Conservation (phyloP, 768 basidiomycete species). For the Trametes cinnabarina region DNA sequence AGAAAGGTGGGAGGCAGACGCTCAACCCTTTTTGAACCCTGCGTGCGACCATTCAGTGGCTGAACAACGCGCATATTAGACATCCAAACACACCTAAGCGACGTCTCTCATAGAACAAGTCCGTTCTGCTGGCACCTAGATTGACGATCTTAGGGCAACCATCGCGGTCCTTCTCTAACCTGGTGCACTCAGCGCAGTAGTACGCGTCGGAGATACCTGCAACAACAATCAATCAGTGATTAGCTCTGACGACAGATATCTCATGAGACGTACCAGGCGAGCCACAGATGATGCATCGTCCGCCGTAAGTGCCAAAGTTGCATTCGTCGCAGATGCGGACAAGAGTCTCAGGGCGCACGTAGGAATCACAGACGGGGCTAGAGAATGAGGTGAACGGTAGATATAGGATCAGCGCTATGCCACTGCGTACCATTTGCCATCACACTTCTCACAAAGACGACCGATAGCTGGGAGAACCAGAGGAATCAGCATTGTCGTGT, state of each 20-base stretch:
- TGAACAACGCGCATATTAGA: background rate
- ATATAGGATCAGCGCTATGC: background rate
- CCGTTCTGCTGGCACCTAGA: conserved; percentile 90
- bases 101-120: conserved; percentile 88
- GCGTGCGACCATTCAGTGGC: background rate
- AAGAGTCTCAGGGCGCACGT: conserved; percentile 96
- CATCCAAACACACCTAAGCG: conserved; percentile 58
- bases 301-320: conserved; percentile 98
- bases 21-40: conserved; percentile 70
- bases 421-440: conserved; percentile 89
- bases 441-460: conserved; percentile 97
- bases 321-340: conserved; percentile 99
- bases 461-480: conserved; percentile 73
- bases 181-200: conserved; percentile 97
- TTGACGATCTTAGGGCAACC: conserved; percentile 99
- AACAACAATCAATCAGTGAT: no score
- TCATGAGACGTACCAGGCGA: conserved; percentile 68
- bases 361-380: conserved; percentile 98
- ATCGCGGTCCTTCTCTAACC: conserved; percentile 95
- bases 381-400: background rate
- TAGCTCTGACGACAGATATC: no score
- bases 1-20: background rate
- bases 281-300: conserved; percentile 96
- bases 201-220: conserved; percentile 97
- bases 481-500: conserved; percentile 17